Percentiles rank a stretch among this genome's conserved stretches.
phyloP scores from a whole-genome alignment of 805 yeast genomes.

The Tanozyma kutaoensis region DNA sequence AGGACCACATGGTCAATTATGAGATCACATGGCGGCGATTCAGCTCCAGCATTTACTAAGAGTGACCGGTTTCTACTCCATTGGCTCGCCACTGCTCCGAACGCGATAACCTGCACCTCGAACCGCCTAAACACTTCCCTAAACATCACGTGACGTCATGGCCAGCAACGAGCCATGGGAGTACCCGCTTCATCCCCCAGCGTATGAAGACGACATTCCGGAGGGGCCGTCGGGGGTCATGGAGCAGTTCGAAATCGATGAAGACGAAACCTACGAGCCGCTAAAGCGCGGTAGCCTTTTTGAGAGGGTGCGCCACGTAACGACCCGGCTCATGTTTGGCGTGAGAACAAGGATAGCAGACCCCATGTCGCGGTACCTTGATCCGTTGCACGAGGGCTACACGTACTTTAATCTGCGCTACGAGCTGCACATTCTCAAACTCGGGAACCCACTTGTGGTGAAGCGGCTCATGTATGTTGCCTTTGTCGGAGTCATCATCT shows the following conservation, averaged over 20 bases:
- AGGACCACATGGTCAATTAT: too few relatives aligned
- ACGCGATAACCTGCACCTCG: too few relatives aligned
- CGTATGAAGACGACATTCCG: slow-evolving; percentile 2
- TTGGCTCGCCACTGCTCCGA: too few relatives aligned
- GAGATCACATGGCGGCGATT: too few relatives aligned
- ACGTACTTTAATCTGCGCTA: slow-evolving; percentile 26
- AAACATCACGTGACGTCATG: too few relatives aligned
- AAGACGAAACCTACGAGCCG: slow-evolving; percentile 10
- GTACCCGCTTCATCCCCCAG: too few relatives aligned
- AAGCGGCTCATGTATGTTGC: slow-evolving; percentile 64
- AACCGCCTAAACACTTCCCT: too few relatives aligned
- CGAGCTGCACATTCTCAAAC: slow-evolving; percentile 43
- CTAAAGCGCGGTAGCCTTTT: slow-evolving; percentile 11
- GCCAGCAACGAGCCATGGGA: too few relatives aligned
- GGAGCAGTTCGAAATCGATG: slow-evolving; percentile 25
- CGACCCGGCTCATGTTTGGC: slow-evolving; percentile 19
- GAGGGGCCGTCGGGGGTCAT: slow-evolving; percentile 3
- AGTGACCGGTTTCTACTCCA: too few relatives aligned
- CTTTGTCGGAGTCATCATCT: slow-evolving; percentile 44
- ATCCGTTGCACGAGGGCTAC: slow-evolving; percentile 39
- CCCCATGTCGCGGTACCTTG: slow-evolving; percentile 32
- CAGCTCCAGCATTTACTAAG: too few relatives aligned
- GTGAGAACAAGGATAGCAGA: slow-evolving; percentile 23
- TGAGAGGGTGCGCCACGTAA: slow-evolving; percentile 22
- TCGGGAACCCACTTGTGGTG: slow-evolving; percentile 83